These are phyloP conservation scores for Hortiboletus rubellus DNA, from an alignment of 1,284 basidiomycete genomes.

Conservation along the genomic window DNA sequence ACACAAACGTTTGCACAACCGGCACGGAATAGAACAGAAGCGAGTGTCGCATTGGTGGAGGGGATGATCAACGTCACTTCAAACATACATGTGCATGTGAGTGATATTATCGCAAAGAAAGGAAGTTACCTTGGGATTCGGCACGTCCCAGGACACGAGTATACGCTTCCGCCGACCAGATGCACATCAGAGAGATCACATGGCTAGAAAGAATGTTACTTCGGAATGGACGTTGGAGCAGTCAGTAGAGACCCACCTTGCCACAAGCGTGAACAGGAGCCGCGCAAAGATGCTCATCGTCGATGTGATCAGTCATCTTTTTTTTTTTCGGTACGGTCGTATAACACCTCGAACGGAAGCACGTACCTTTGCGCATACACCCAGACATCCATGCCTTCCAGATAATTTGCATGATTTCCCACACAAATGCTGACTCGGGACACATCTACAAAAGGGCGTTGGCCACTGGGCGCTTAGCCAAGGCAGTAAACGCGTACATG, in stretches of 20 bases:
- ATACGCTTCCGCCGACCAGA: constrained; percentile 34
- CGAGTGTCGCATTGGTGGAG: constrained; percentile 52
- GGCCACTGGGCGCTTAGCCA: not conserved
- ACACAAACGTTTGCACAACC: constrained; percentile 56
- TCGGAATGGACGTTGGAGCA: not conserved
- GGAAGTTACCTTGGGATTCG: constrained; percentile 41
- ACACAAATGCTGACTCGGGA: constrained; percentile 50
- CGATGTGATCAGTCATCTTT: constrained; percentile 43
- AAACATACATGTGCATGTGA: not conserved
- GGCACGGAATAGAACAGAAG: constrained; percentile 54
- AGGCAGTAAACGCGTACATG: constrained; percentile 38
- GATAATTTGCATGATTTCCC: constrained; percentile 46
- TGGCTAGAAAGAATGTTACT: constrained; percentile 35
- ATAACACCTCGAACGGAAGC: not conserved
- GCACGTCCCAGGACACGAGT: constrained; percentile 48
- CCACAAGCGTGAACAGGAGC: constrained; percentile 55
- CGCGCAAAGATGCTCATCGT: constrained; percentile 53
- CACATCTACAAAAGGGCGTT: constrained; percentile 40
- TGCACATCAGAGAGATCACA: constrained; percentile 44
- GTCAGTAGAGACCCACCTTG: constrained; percentile 35
- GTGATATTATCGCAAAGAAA: too few species aligned
- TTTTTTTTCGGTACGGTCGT: constrained; percentile 19
- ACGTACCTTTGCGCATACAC: constrained; percentile 50
- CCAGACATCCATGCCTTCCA: constrained; percentile 48
- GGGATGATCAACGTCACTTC: constrained; percentile 44